Base-by-base conservation (phyloP, 805 yeast genomes). In the Candida jianshihensis region DNA sequence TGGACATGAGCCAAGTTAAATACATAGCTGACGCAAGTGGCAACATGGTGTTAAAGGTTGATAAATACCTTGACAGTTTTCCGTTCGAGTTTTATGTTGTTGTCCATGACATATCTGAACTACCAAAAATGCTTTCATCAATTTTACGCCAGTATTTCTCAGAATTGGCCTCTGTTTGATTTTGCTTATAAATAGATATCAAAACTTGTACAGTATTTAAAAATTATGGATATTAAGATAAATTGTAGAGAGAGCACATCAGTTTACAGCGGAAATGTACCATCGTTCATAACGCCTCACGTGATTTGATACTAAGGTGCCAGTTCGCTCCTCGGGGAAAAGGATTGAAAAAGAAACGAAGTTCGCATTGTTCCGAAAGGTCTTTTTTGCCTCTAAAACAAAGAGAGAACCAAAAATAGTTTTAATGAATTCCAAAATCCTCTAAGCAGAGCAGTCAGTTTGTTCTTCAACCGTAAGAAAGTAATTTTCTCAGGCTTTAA, bases 11-110 rank as follows among this genome's bases (percentile, higher is more conserved):
- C 36, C 97, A 90, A 63, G 98, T 89, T 20, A 77, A 71, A 41
- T 92, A 89, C 51, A 72, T 70, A n/a, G 68, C 80, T 4, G 90
- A 81, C 54, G 67, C 61, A 12, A 64, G 66, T 35, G 97, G 97
- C 3, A 73, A 71, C 39, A 70, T 77, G 76, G 73, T 73, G 31
- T 64, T 94, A 44, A 71, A 81, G 54, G 92, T 92, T 40, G 80
- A 77, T 41, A 84, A 80, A 48, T 92, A 92, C 53, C 71, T 92
- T 58, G 96, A 90, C 49, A 73, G 84, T 20, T 92, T 92, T 79
- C 97, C 99, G 49, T 92, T 92, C 61, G 97, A 92, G 56, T 92
- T 83, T 57, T 92, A 90, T 55, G 96, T 90, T 40, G 90, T 94
- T 47, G 97, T 92, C 19, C 79, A 84, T 48, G 78, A 90, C 53